These are phyloP conservation scores for Aquilaria malaccensis DNA, from an alignment of 345 rosid species.

Conservation along the genomic window DNA sequence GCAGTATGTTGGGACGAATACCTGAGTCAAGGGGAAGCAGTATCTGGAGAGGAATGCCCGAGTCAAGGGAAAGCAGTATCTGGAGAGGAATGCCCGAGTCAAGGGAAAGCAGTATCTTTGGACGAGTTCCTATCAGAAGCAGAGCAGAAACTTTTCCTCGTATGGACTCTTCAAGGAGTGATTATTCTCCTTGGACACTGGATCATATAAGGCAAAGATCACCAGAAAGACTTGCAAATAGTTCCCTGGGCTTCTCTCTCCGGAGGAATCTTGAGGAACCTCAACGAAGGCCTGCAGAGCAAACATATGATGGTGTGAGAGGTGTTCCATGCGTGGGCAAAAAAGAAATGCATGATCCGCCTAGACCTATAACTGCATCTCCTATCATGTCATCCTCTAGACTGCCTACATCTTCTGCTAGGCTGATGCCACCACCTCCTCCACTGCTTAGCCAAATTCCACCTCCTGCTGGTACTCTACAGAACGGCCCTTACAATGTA, in stretches of 20 bases:
- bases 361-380: slow-evolving; percentile 39
- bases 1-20: neutral
- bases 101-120: slow-evolving; percentile 33
- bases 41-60: slow-evolving; percentile 20
- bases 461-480: slow-evolving; percentile 37
- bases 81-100: slow-evolving; percentile 34
- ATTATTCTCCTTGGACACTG: slow-evolving; percentile 58
- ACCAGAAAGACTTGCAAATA: slow-evolving; percentile 45
- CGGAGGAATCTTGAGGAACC: slow-evolving; percentile 40
- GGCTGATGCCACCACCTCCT: slow-evolving; percentile 35
- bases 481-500: slow-evolving; percentile 52
- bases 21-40: neutral
- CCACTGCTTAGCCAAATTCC: slow-evolving; percentile 42
- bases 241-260: slow-evolving; percentile 62
- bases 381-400: slow-evolving; percentile 45
- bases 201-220: slow-evolving; percentile 67
- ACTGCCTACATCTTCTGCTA: slow-evolving; percentile 44
- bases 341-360: slow-evolving; percentile 38
- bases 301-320: slow-evolving; percentile 55
- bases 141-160: slow-evolving; percentile 39
- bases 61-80: slow-evolving; percentile 25
- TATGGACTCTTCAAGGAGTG: slow-evolving; percentile 41
- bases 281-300: slow-evolving; percentile 41
- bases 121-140: slow-evolving; percentile 45
- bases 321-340: slow-evolving; percentile 45